Conservation (phyloP, 192 early-diverging fungal genomes). For the Coemansia sp. region DNA sequence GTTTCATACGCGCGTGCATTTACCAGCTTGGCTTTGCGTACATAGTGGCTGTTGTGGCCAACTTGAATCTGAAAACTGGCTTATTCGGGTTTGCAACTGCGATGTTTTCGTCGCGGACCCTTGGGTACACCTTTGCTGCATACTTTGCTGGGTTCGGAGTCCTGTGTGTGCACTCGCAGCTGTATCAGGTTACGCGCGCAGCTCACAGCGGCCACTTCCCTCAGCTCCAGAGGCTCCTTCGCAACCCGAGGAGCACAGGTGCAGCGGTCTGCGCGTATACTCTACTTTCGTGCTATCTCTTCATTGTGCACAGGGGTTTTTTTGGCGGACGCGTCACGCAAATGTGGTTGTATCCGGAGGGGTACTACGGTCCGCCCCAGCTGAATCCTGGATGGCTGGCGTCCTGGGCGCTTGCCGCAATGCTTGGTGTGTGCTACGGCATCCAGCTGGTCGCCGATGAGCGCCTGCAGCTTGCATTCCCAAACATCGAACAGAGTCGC, state of each 20-base stretch:
- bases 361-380: slow-evolving; percentile 47
- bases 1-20: slow-evolving; percentile 44
- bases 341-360: slow-evolving; percentile 53
- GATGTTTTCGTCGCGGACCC: slow-evolving; percentile 32
- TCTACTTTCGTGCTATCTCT: slow-evolving; percentile 23
- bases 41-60: slow-evolving; percentile 28
- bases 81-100: slow-evolving; percentile 22
- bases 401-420: slow-evolving; percentile 27
- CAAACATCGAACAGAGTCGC: slow-evolving; percentile 46
- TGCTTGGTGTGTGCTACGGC: slow-evolving; percentile 28
- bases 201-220: slow-evolving; percentile 45
- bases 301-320: slow-evolving; percentile 29
- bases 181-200: slow-evolving; percentile 39
- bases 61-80: slow-evolving; percentile 29
- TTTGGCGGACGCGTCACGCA: slow-evolving; percentile 25
- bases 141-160: slow-evolving; percentile 27
- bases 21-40: slow-evolving; percentile 48
- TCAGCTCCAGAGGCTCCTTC: slow-evolving; percentile 45
- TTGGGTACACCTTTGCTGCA: slow-evolving; percentile 33
- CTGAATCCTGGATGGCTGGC: slow-evolving; percentile 50
- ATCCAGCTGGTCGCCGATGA: slow-evolving; percentile 31
- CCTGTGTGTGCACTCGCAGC: slow-evolving; percentile 25
- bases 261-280: slow-evolving; percentile 16
- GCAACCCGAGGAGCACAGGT: slow-evolving; percentile 25
- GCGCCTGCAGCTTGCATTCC: slow-evolving; percentile 50